These are phyloP conservation scores for Arachis monticola DNA, from an alignment of 331 rosid genomes.

Conservation along the genomic window DNA sequence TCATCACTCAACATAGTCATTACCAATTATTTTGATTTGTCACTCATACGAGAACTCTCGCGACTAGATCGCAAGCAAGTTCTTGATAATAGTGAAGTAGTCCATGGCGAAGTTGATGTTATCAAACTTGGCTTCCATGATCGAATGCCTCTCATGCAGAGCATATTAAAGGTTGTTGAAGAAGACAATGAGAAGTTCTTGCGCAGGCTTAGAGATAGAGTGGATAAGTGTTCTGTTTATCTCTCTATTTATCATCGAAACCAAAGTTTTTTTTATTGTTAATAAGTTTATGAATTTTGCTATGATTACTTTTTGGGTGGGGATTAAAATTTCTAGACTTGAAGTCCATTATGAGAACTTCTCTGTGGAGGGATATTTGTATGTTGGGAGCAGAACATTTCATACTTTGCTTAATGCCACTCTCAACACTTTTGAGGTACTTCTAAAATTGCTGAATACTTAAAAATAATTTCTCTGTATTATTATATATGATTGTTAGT, in stretches of 20 bases:
- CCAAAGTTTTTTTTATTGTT: background rate
- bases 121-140: constrained; percentile 59
- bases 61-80: constrained; percentile 43
- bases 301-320: constrained; percentile 47
- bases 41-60: too few species aligned
- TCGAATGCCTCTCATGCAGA: constrained; percentile 61
- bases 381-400: constrained; percentile 75
- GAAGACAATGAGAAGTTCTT: constrained; percentile 71
- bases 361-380: constrained; percentile 65
- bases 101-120: constrained; percentile 66
- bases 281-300: background rate
- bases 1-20: too few species aligned
- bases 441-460: background rate
- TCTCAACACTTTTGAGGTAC: constrained; percentile 69
- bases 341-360: constrained; percentile 69
- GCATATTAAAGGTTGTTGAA: constrained; percentile 59
- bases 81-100: constrained; percentile 58
- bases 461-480: background rate
- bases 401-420: constrained; percentile 71
- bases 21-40: too few species aligned
- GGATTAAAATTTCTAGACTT: constrained; percentile 73
- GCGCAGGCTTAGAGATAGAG: constrained; percentile 59
- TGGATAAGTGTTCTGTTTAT: constrained; percentile 47
- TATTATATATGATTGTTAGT: background rate
- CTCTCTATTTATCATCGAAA: background rate